Conservation (phyloP, 2,329 filamentous ascomycete species). For the Penicillium crustosum region DNA sequence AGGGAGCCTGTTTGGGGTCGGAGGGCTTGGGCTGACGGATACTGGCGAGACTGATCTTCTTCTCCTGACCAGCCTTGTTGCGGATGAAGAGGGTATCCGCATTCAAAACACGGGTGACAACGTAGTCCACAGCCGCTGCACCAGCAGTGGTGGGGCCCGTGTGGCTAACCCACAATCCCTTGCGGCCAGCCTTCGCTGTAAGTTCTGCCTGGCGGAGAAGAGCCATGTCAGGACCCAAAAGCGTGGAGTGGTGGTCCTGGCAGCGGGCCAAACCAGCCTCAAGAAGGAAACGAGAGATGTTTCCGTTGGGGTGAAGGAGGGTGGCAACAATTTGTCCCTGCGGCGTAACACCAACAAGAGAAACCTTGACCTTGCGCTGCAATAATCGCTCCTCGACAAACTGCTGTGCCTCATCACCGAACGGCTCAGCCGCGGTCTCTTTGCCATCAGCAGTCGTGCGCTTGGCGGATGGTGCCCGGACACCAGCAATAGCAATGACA, state of each 20-base stretch:
- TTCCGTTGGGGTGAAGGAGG: conserved; percentile 84
- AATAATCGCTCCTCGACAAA: conserved; percentile 85
- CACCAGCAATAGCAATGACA: conserved; percentile 83
- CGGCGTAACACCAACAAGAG: conserved; percentile 81
- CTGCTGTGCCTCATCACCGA: conserved; percentile 80
- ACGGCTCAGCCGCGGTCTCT: conserved; percentile 82
- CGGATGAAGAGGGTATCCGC: conserved; percentile 87
- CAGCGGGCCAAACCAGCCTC: conserved; percentile 87
- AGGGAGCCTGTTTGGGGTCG: conserved; percentile 83
- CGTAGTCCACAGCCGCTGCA: conserved; percentile 67
- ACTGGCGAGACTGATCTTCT: conserved; percentile 88
- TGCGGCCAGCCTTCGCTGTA: conserved; percentile 71
- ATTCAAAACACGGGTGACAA: conserved; percentile 79
- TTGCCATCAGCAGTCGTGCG: conserved; percentile 78
- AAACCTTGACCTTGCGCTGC: conserved; percentile 79
- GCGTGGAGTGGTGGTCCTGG: conserved; percentile 91
- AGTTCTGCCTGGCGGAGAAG: conserved; percentile 82
- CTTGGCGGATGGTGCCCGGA: conserved; percentile 87
- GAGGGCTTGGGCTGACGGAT: conserved; percentile 87
- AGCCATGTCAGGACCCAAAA: conserved; percentile 87
- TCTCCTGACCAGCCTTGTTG: conserved; percentile 80
- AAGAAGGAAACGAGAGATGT: conserved; percentile 87
- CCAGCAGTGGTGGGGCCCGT: conserved; percentile 63
- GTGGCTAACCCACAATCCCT: conserved; percentile 78
- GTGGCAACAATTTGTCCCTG: conserved; percentile 89